A percentile compares a stretch with the other conserved stretches of the same genome.
Evolutionary conservation across 2,329 filamentous ascomycete genomes (phyloP).

Genomic region (Aureobasidium uvarum): DNA sequence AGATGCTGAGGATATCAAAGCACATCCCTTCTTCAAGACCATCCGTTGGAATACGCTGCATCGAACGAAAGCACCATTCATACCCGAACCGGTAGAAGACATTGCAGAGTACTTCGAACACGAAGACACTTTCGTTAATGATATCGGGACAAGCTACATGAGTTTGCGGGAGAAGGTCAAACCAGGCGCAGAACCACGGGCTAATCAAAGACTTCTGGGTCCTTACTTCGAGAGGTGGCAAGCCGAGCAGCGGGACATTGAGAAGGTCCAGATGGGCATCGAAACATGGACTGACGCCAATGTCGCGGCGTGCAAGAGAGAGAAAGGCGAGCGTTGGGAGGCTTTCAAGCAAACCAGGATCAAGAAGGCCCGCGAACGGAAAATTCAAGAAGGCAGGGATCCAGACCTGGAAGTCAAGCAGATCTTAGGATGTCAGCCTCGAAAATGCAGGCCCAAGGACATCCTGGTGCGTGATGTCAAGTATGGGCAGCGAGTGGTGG

Average conservation of each 20-base stretch:
- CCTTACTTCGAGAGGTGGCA: constrained; percentile 32
- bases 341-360: constrained; percentile 35
- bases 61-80: constrained; percentile 68
- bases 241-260: constrained; percentile 31
- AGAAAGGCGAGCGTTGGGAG: constrained; percentile 36
- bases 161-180: constrained; percentile 32
- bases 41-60: constrained; percentile 77
- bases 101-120: constrained; percentile 87
- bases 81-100: constrained; percentile 63
- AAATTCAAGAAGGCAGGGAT: constrained; percentile 4
- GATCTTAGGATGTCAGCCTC: constrained; percentile 48
- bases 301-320: constrained; percentile 36
- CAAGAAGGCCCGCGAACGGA: constrained; percentile 32
- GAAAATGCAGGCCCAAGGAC: constrained; percentile 80
- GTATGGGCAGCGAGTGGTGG: constrained; percentile 66
- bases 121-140: constrained; percentile 62
- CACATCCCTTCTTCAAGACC: constrained; percentile 78
- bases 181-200: constrained; percentile 24
- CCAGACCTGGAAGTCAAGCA: constrained; percentile 11
- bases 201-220: constrained; percentile 26
- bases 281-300: constrained; percentile 35
- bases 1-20: constrained; percentile 86
- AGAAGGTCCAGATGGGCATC: constrained; percentile 37
- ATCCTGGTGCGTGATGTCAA: constrained; percentile 72
- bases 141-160: constrained; percentile 30